A percentile compares a stretch with the other conserved stretches of the same genome.
These are phyloP conservation scores for Talaromyces liani DNA, from an alignment of 495 filamentous ascomycete species.

Conservation along the genomic window DNA sequence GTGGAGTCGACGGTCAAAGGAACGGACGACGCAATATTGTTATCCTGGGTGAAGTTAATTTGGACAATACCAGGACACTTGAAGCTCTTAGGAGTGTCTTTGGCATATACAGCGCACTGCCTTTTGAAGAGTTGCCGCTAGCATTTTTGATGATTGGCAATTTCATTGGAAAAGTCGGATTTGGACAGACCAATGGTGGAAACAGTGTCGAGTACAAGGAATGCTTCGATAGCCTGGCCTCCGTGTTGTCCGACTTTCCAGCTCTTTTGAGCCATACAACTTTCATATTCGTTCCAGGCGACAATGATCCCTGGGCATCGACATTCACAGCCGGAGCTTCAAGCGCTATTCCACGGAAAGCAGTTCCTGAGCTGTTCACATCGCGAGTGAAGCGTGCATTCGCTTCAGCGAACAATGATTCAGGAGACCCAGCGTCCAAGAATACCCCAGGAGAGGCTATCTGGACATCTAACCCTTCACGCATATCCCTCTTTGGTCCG, in stretches of 20 bases:
- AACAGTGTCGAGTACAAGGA: constrained; percentile 92
- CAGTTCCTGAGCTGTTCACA: constrained; percentile 81
- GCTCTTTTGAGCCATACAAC: constrained; percentile 67
- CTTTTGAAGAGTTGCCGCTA: constrained; percentile 54
- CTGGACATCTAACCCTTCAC: constrained; percentile 81
- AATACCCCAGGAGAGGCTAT: constrained; percentile 60
- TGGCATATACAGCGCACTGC: constrained; percentile 48
- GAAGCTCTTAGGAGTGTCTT: constrained; percentile 73
- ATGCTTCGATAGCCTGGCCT: constrained; percentile 79
- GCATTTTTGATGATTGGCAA: constrained; percentile 76
- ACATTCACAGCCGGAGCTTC: constrained; percentile 80
- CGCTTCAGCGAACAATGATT: constrained; percentile 62
- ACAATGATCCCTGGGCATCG: constrained; percentile 91
- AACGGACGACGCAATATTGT: constrained; percentile 47
- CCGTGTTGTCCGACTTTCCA: constrained; percentile 80
- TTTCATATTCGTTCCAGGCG: constrained; percentile 88
- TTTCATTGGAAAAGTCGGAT: constrained; percentile 67
- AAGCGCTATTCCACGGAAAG: constrained; percentile 60
- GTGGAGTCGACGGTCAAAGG: constrained; percentile 24
- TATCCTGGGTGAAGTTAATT: constrained; percentile 72
- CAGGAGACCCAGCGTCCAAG: constrained; percentile 31
- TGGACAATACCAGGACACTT: constrained; percentile 71
- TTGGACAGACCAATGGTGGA: constrained; percentile 58
- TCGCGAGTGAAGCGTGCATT: constrained; percentile 74
- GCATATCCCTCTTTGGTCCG: constrained; percentile 76